Base-by-base conservation (phyloP, 2,329 filamentous ascomycete species). In the Xylariaceae sp. region DNA sequence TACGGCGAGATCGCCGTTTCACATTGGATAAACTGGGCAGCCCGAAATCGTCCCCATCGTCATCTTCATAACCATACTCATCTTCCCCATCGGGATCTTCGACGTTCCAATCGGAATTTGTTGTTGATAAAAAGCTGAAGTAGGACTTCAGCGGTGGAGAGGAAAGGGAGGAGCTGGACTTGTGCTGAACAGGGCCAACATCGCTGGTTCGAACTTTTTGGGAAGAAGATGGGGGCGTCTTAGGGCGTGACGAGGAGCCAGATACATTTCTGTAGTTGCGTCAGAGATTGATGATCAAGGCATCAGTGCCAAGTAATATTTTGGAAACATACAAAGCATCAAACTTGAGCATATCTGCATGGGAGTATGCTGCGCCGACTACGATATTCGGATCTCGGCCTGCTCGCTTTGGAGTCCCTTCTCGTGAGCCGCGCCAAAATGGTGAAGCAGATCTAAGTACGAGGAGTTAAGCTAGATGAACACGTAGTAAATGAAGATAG, bases 1-100 rank as follows among this genome's bases (percentile, higher is more conserved):
- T 79, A 42, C 77, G 75, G 59, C 76, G 78, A 16, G 81, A 77
- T 69, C 90, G 89, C 62, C 90, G 83, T 65, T 92, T 89, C 88
- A 94, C 94, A 68, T 88, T 96, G 4, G 92, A 89, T 68, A 97
- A 84, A 69, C 92, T 97, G 2, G 93, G 93, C 21, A 97, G 79
- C 1, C 93, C 93, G 73, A 97, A 97, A 70, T 97, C 93, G 72
- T 97, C 93, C 58, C 95, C 92, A 63, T 94, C 89, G 51, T 92
- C 89, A 63, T 96, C 91, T 53, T 90, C 89, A 65, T 94, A 91
- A 9, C 84, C 85, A 69, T 90, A 84, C 64, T 91, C 86, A 60
- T 91, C 89, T 50, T 89, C 89, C 11, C 81, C 81, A 50, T 89
- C 86, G 16, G 65, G 66, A 29, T 70, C 68, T 58, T 89, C 86